Percentiles rank a stretch among this genome's conserved stretches.
These are phyloP conservation scores for Pleurotus tuoliensis DNA, from an alignment of 768 basidiomycete species.

Conservation along the genomic window DNA sequence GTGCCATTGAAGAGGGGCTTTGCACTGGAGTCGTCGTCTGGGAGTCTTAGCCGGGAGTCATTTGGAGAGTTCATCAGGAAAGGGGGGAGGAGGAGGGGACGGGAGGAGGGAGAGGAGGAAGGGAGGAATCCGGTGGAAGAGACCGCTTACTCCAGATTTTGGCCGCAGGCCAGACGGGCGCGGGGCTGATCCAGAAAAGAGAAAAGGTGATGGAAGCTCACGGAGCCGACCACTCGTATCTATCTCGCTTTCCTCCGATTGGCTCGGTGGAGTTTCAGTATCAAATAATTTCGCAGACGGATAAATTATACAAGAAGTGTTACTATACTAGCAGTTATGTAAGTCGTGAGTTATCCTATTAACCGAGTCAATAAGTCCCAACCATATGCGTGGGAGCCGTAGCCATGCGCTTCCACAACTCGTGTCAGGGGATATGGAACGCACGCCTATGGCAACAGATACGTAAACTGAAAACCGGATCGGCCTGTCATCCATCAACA, in stretches of 20 bases:
- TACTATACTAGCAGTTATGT: neutral
- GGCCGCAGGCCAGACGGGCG: conserved; percentile 61
- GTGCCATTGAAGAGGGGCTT: neutral
- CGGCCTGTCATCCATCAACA: conserved; percentile 32
- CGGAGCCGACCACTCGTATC: conserved; percentile 32
- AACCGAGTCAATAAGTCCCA: neutral
- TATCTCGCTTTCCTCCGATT: conserved; percentile 8
- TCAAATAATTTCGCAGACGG: neutral
- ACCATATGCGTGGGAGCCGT: conserved; percentile 39
- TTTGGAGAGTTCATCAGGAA: conserved; percentile 22
- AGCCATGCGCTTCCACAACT: conserved; percentile 45
- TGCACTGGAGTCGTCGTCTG: neutral
- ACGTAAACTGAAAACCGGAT: conserved; percentile 33
- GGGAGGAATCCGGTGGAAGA: conserved; percentile 14
- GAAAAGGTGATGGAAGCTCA: conserved; percentile 24
- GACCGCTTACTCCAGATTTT: conserved; percentile 29
- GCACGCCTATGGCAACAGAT: conserved; percentile 47
- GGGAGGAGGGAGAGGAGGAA: conserved; percentile 17
- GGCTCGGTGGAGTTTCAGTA: conserved; percentile 5
- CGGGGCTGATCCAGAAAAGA: conserved; percentile 48
- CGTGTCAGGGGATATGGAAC: conserved; percentile 39
- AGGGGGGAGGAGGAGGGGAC: conserved; percentile 15
- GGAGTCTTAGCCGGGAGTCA: conserved; percentile 32
- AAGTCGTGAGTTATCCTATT: neutral
- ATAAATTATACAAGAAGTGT: neutral